Evolutionary conservation across 352 stramenopile species (phyloP).

Genomic region (Phytopythium mirpurense): DNA sequence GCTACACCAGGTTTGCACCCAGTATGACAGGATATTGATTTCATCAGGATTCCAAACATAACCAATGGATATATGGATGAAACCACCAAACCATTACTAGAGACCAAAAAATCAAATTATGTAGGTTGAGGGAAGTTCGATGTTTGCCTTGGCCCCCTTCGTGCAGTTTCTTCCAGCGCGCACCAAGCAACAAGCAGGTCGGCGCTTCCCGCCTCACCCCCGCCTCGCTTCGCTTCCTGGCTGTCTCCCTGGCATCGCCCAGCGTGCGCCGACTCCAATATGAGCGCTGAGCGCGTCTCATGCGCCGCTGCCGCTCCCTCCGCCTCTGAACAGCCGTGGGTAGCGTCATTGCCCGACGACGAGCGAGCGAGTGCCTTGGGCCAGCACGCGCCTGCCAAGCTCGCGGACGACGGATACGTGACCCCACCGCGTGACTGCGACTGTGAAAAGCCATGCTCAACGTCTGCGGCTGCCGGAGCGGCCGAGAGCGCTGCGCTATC

Average conservation of each 20-base stretch:
- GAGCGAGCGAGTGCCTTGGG: background rate
- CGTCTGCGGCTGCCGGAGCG: background rate
- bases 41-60: too few species aligned
- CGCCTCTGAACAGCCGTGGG: background rate
- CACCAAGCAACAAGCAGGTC: background rate
- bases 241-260: background rate
- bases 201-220: background rate
- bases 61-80: background rate
- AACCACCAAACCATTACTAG: background rate
- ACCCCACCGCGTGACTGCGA: constrained; percentile 16
- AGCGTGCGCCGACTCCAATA: background rate
- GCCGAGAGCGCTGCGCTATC: background rate
- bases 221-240: background rate
- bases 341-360: background rate
- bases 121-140: constrained; percentile 4
- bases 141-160: constrained; percentile 7
- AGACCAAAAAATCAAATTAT: background rate
- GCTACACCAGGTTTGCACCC: background rate
- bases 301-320: background rate
- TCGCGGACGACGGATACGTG: constrained; percentile 13
- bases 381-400: background rate
- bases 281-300: background rate
- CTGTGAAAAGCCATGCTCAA: background rate
- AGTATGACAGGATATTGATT: background rate
- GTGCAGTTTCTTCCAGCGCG: constrained; percentile 13